Percentiles rank a stretch among this genome's conserved stretches.
Evolutionary conservation across 176 grass and related monocot species (phyloP).

Genomic region (bread wheat (Triticum aestivum)): DNA sequence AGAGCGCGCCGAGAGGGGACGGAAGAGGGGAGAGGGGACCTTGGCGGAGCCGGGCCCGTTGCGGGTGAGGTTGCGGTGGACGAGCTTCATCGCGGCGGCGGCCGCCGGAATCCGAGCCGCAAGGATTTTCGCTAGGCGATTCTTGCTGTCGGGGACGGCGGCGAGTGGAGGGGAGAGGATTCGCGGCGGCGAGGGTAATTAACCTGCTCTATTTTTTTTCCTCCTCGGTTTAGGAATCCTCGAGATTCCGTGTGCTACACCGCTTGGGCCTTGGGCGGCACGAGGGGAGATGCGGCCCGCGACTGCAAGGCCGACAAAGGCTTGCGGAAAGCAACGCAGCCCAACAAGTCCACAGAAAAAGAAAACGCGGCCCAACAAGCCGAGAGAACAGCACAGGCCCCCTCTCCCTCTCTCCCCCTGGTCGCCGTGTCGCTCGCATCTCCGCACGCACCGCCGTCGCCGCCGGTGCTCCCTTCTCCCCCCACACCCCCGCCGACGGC

Average conservation of each 20-base stretch:
- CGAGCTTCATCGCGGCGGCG: slow-evolving; percentile 56
- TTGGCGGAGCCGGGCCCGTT: slow-evolving; percentile 78
- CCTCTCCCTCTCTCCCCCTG: background rate
- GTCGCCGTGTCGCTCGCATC: background rate
- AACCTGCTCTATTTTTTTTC: background rate
- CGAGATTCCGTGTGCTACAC: background rate
- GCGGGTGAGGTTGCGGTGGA: slow-evolving; percentile 45
- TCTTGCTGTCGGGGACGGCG: background rate
- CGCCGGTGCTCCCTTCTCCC: background rate
- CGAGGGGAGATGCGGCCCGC: no score
- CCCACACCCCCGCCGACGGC: background rate
- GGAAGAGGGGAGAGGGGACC: slow-evolving; percentile 21
- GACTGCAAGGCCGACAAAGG: no score
- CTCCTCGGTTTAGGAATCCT: background rate
- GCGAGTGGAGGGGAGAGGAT: background rate
- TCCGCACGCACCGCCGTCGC: background rate
- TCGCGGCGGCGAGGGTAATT: slow-evolving; percentile 3
- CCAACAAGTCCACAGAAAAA: no score
- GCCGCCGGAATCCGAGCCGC: background rate
- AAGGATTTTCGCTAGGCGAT: background rate
- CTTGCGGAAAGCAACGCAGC: no score
- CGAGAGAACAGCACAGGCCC: background rate
- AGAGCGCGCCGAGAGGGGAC: background rate
- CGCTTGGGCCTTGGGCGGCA: background rate
- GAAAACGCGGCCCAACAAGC: no score